These are phyloP conservation scores for Groenewaldozyma auringiensis DNA, from an alignment of 1,139 yeast species.

Conservation along the genomic window DNA sequence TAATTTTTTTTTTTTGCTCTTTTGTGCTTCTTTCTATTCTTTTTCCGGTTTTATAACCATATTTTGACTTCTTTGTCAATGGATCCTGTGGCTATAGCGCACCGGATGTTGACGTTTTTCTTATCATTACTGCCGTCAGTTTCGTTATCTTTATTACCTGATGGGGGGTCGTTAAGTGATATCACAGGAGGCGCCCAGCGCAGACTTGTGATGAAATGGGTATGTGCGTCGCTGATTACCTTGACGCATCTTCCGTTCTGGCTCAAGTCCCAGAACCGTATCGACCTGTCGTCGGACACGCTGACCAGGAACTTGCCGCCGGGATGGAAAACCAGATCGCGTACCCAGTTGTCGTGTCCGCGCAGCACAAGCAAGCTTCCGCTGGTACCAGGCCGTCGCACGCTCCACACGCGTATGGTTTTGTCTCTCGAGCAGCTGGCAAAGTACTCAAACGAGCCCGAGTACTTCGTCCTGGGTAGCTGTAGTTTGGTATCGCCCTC, in stretches of 20 bases:
- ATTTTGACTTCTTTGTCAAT: constrained; percentile 75
- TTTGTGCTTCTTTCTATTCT: no score
- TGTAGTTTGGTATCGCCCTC: constrained; percentile 33
- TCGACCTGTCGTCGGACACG: constrained; percentile 71
- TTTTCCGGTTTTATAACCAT: constrained; percentile 40
- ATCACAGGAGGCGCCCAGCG: constrained; percentile 44
- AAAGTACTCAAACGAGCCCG: constrained; percentile 34
- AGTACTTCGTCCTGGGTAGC: constrained; percentile 38
- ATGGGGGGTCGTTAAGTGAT: constrained; percentile 14
- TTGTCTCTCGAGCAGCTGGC: constrained; percentile 82
- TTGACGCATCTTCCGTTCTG: constrained; percentile 46
- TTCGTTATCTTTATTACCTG: constrained; percentile 7
- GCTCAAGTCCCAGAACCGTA: constrained; percentile 73
- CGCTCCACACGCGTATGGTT: constrained; percentile 66
- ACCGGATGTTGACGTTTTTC: constrained; percentile 22
- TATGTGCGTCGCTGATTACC: constrained; percentile 52
- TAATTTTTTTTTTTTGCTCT: no score
- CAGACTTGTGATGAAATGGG: constrained; percentile 62
- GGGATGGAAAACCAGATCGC: constrained; percentile 63
- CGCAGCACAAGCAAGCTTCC: constrained; percentile 38
- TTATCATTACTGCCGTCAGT: constrained; percentile 2
- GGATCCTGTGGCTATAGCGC: constrained; percentile 68
- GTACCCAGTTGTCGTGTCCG: constrained; percentile 89
- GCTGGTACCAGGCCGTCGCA: constrained; percentile 48
- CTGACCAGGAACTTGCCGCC: constrained; percentile 64